Evolutionary conservation across 2,329 filamentous ascomycete genomes (phyloP).

Genomic region (Nemania abortiva): DNA sequence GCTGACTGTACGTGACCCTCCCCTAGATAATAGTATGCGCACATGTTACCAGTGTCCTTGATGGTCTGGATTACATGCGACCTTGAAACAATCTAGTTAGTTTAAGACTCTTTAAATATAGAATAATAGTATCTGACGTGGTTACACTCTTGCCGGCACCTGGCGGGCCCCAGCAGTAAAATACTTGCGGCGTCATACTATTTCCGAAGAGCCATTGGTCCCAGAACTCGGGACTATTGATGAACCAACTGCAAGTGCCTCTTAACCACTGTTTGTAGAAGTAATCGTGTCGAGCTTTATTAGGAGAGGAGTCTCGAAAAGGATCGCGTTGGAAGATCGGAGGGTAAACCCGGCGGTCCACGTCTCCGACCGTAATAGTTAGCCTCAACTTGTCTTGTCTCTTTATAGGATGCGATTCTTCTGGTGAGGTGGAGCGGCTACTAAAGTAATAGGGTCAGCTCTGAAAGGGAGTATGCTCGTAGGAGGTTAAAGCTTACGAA

Average conservation of each 20-base stretch:
- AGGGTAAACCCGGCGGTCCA: background rate
- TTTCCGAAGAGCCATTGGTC: background rate
- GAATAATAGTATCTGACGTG: background rate
- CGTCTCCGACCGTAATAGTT: background rate
- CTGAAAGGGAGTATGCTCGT: background rate
- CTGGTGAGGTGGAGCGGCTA: background rate
- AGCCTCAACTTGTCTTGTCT: background rate
- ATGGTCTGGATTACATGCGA: background rate
- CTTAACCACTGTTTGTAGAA: background rate
- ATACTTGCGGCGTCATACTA: background rate
- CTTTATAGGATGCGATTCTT: background rate
- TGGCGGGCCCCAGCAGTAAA: background rate
- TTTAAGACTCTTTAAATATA: background rate
- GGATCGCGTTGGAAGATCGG: background rate
- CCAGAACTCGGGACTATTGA: background rate
- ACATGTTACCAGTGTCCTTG: background rate
- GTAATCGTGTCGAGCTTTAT: background rate
- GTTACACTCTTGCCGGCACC: background rate
- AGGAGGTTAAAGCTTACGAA: background rate
- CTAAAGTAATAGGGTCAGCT: background rate
- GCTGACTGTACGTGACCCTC: background rate
- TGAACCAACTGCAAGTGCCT: background rate
- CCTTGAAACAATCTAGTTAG: background rate
- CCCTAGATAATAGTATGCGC: slow-evolving; percentile 1
- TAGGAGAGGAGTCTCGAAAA: background rate